Conservation (phyloP, 2,329 filamentous ascomycete genomes). For the Gyromitra esculenta region DNA sequence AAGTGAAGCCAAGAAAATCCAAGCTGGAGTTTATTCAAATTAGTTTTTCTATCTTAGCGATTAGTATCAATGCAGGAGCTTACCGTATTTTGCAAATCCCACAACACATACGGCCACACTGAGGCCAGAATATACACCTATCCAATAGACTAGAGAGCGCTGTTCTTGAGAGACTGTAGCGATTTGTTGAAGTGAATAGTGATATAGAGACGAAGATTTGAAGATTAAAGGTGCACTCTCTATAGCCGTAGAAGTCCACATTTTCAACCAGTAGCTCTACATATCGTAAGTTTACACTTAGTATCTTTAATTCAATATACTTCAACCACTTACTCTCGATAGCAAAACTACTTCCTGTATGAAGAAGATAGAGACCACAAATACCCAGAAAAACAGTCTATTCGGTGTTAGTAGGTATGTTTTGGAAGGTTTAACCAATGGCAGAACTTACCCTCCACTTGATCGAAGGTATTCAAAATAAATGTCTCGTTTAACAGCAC, state of each 20-base stretch:
- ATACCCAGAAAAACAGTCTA: constrained; percentile 55
- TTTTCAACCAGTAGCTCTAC: constrained; percentile 56
- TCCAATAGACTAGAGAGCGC: constrained; percentile 69
- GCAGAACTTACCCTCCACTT: constrained; percentile 72
- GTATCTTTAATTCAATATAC: background rate
- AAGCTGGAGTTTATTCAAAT: constrained; percentile 56
- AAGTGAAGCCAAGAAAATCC: constrained; percentile 72
- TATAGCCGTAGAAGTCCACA: constrained; percentile 54
- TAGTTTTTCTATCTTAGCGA: background rate
- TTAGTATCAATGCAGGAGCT: background rate
- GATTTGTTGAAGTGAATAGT: constrained; percentile 60
- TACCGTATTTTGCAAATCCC: constrained; percentile 70
- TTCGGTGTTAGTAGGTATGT: constrained; percentile 22
- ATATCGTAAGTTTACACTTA: constrained; percentile 2
- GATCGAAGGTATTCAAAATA: constrained; percentile 74
- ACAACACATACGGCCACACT: constrained; percentile 69
- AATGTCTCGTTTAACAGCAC: constrained; percentile 73
- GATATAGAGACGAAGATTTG: constrained; percentile 58
- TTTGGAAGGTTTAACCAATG: constrained; percentile 61
- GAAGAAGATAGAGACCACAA: constrained; percentile 51
- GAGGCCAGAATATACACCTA: constrained; percentile 73
- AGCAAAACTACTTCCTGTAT: constrained; percentile 52
- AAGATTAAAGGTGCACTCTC: constrained; percentile 10
- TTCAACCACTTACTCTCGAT: constrained; percentile 50
- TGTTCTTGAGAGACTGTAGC: constrained; percentile 58